phyloP scores from a whole-genome alignment of 768 basidiomycete species.

The Lanmaoa pseudosensibilis region DNA sequence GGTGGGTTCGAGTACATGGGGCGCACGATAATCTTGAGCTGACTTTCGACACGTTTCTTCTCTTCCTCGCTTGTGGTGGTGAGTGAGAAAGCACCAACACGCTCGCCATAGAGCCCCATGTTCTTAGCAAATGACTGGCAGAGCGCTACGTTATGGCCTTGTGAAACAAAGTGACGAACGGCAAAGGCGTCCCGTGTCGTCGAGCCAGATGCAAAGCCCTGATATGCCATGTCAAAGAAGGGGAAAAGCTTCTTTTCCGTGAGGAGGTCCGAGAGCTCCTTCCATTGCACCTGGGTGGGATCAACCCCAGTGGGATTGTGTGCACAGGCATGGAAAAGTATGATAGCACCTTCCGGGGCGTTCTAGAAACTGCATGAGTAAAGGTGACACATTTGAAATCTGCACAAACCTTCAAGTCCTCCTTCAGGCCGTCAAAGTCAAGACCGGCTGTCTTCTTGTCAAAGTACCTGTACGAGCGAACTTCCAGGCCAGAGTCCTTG shows the following conservation, averaged over 20 bases:
- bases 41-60: conserved; percentile 86
- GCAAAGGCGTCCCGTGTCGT: conserved; percentile 92
- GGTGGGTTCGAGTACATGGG: conserved; percentile 99
- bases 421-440: conserved; percentile 88
- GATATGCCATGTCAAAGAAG: conserved; percentile 99
- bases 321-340: conserved; percentile 94
- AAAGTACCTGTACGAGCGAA: conserved; percentile 91
- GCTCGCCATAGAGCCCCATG: conserved; percentile 98
- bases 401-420: conserved; percentile 72
- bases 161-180: conserved; percentile 87
- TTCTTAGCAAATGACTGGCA: conserved; percentile 99
- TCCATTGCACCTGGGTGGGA: conserved; percentile 92
- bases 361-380: conserved; percentile 37
- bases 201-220: conserved; percentile 96
- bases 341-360: conserved; percentile 77
- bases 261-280: conserved; percentile 80
- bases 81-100: conserved; percentile 95
- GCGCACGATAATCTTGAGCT: conserved; percentile 92
- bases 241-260: conserved; percentile 92
- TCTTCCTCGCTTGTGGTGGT: conserved; percentile 67
- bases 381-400: background rate
- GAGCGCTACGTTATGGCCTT: conserved; percentile 88
- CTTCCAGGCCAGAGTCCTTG: conserved; percentile 92
- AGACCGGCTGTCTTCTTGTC: conserved; percentile 90
- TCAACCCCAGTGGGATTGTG: conserved; percentile 99